phyloP scores from a whole-genome alignment of 345 rosid genomes.

The Linum usitatissimum region DNA sequence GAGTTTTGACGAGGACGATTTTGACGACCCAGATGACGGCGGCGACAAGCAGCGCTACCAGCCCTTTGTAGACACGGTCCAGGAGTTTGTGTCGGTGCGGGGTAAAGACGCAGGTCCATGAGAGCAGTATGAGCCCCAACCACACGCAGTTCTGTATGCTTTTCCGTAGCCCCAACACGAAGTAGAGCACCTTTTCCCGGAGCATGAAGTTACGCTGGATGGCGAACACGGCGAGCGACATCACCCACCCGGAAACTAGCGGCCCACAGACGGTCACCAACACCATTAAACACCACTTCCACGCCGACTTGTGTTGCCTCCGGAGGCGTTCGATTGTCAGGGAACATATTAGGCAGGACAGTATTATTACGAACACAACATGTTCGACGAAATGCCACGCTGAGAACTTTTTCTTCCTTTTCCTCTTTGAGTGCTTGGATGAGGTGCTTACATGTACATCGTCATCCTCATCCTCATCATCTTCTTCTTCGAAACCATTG shows the following conservation, averaged over 20 bases:
- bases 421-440: neutral
- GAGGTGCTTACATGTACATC: neutral
- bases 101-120: neutral
- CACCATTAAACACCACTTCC: constrained; percentile 3
- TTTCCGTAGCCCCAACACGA: neutral
- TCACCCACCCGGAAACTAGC: constrained; percentile 2
- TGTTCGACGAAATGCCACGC: neutral
- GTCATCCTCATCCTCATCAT: too few species aligned
- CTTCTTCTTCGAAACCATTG: neutral
- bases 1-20: neutral
- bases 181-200: neutral
- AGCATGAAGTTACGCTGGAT: neutral
- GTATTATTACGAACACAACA: neutral
- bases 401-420: neutral
- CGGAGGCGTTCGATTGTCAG: neutral
- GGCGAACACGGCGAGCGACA: neutral
- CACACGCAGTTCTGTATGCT: neutral
- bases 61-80: neutral
- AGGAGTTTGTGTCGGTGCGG: neutral
- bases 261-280: neutral
- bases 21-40: neutral
- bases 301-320: neutral
- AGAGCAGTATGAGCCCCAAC: neutral
- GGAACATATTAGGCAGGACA: neutral
- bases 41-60: neutral